Conservation (phyloP, 2,329 filamentous ascomycete species). For the Talaromyces rugulosus region DNA sequence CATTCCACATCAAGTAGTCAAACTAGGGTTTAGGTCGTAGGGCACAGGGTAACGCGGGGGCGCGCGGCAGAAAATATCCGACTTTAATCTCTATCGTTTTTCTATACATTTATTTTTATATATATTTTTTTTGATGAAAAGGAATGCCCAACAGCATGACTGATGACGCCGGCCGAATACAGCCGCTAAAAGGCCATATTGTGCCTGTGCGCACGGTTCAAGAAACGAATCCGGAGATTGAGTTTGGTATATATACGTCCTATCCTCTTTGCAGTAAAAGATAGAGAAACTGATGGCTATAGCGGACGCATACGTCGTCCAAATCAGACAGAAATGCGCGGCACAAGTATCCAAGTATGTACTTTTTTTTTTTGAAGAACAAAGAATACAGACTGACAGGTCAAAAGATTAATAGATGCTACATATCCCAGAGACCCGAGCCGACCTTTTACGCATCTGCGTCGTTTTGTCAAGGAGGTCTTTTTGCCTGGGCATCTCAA, state of each 20-base stretch:
- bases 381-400: background rate
- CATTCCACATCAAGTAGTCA: background rate
- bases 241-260: conserved; percentile 36
- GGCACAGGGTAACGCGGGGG: conserved; percentile 16
- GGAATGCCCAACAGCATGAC: background rate
- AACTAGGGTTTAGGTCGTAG: conserved; percentile 24
- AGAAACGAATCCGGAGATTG: conserved; percentile 36
- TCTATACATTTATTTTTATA: background rate
- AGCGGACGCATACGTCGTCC: conserved; percentile 42
- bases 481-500: conserved; percentile 29
- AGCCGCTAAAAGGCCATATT: conserved; percentile 31
- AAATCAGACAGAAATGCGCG: conserved; percentile 42
- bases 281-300: background rate
- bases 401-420: conserved; percentile 34
- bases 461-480: conserved; percentile 37
- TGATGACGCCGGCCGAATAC: conserved; percentile 14
- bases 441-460: conserved; percentile 33
- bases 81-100: background rate
- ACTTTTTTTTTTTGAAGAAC: background rate
- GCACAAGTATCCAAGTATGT: conserved; percentile 42
- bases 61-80: background rate
- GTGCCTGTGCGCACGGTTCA: conserved; percentile 41
- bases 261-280: background rate
- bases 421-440: conserved; percentile 31
- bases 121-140: background rate